Base-by-base conservation (phyloP, 768 basidiomycete species). In the Boletus fagicola region DNA sequence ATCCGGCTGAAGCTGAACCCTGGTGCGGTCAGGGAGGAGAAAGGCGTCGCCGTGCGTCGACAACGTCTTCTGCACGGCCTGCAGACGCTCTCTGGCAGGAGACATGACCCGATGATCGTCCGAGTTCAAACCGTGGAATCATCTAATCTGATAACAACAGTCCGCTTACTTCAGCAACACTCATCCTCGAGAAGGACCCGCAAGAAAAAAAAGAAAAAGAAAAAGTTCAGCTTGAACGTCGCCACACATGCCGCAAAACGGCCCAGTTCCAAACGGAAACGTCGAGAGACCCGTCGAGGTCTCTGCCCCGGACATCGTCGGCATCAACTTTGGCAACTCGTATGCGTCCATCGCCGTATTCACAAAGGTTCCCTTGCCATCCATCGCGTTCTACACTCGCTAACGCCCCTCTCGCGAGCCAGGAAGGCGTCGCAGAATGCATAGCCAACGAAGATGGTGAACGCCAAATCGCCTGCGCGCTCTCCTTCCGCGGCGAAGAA, bases 361-460 rank as follows among this genome's bases (percentile, higher is more conserved):
- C 68, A 92, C 90, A 65, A 98, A 97, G 82, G 94, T 90, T 90
- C 48, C 26, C 82, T 68, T 24, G 15, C 28, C 3, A 6, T 39
- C 46, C 50, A 49, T 8, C 22, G 44, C 30, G 4, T 20, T 24
- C 18, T 30, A 22, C 26, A 13, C 0, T 53, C 52, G n/a, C 51
- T 15, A 13, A 57, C 24, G 15, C 9, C 20, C 39, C 13, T 16
- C 3, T 31, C 24, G 26, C 26, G 50, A 54, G 31, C 35, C 60
- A 95, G 93, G 94, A 97, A 74, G 92, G 92, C 13, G 78, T 90
- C 31, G 88, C 95, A 43, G 92, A 94, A 68, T 96, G 92, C 70
- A 98, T 98, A 59, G 97, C 95, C 6, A 98, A 98, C 71, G 95
- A 98, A 70, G 96, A 98, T 70, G 96, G 97, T 31, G 96, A 98